Base-by-base conservation (phyloP, 345 rosid species). In the Geranium brycei region DNA sequence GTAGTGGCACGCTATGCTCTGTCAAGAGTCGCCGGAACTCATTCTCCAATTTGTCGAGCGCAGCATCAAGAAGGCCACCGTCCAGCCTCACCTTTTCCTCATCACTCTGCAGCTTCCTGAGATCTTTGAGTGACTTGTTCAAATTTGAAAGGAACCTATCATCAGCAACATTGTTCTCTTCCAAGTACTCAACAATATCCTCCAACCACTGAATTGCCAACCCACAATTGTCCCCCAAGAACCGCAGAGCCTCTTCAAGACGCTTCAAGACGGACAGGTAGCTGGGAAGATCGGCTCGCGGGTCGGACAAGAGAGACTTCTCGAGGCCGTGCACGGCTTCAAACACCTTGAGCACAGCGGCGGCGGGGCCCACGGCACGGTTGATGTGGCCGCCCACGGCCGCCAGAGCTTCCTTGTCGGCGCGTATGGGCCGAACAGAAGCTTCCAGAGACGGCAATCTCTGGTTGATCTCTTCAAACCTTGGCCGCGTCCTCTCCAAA, bases 331-430 rank as follows among this genome's bases (percentile, higher is more conserved):
- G 96, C 28, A 93, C 97, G 0, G 96, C 97, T 77, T 91, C 97
- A 60, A 93, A 93, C 35, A 93, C 99, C 89, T 91, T 93, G 51
- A 93, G 99, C 64, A 93, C 99, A 0, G 99, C 96, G 0, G 99
- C 97, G 16, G 99, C 99, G 58, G 99, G 99, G 56, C 95, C 97
- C 47, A 93, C 97, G 6, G 99, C 99, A 30, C 97, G 91, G 79
- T 93, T 88, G 70, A 93, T 93, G 71, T 93, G 95, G 1, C 96
- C 99, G 23, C 97, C 91, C 5, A 87, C 99, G 0, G 86, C 89
- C 0, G 18, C 76, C 30, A 93, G 86, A 53, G 99, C 97, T 0
- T 93, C 96, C 76, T 85, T 82, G 51, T 93, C 92, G 0, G 97
- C 97, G 15, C 92, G 85, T 68, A 93, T 93, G 0, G 97, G 97